Evolutionary conservation across 805 yeast species (phyloP).

Genomic region (Pichia manshurica): DNA sequence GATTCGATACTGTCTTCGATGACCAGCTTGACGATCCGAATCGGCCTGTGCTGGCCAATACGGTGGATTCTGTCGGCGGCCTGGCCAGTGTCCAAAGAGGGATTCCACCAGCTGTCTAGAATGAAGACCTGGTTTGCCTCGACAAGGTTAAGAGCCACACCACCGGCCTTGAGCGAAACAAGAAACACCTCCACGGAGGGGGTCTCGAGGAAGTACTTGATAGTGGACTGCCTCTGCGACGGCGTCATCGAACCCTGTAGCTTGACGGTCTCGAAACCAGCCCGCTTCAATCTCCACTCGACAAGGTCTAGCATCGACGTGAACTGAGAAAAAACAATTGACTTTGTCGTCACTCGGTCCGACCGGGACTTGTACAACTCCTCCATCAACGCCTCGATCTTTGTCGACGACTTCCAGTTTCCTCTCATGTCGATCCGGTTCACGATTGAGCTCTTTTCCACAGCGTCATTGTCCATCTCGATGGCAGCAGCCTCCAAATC

Average conservation of each 20-base stretch:
- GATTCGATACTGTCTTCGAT: constrained; percentile 97
- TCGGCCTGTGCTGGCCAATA: constrained; percentile 94
- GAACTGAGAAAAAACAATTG: constrained; percentile 95
- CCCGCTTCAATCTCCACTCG: constrained; percentile 91
- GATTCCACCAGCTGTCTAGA: constrained; percentile 99
- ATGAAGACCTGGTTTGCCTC: constrained; percentile 96
- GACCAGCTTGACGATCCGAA: constrained; percentile 83
- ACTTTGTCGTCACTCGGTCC: constrained; percentile 82
- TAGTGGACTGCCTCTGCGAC: constrained; percentile 85
- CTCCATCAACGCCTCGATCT: constrained; percentile 93
- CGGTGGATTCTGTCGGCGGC: constrained; percentile 97
- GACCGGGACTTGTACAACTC: constrained; percentile 83
- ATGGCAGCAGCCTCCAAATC: constrained; percentile 84
- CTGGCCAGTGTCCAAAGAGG: constrained; percentile 92
- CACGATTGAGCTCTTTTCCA: constrained; percentile 68
- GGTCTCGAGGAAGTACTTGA: constrained; percentile 86
- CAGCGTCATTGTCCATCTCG: constrained; percentile 54
- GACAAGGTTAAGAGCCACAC: constrained; percentile 92
- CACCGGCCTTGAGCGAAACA: constrained; percentile 96
- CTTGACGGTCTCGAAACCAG: constrained; percentile 92
- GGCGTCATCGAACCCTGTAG: constrained; percentile 98
- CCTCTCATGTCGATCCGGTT: constrained; percentile 84
- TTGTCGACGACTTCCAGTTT: constrained; percentile 90
- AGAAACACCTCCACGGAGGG: constrained; percentile 88
- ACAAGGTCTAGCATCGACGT: constrained; percentile 83